Evolutionary conservation across 495 filamentous ascomycete species (phyloP), one percentile per base, ranked within the genome.

Genomic region (Niebla homalea): DNA sequence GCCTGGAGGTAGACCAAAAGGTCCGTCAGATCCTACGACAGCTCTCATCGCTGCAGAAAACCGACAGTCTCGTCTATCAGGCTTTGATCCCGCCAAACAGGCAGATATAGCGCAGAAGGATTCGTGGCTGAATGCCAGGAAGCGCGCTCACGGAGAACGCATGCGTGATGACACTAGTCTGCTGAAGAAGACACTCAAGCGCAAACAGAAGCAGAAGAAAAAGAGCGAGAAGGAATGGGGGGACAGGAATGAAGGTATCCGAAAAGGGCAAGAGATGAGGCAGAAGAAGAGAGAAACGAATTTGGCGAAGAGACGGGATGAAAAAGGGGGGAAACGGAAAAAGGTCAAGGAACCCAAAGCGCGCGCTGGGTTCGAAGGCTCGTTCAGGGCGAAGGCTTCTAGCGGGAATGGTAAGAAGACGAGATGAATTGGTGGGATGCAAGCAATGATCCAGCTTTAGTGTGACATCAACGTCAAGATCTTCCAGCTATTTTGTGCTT

Each of bases 171-270:
- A 94, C 62, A 84, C 84, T 46, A 78, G 74, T n/a, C 63, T 97
- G 32, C 75, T 98, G 12, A 93, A 93, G 76, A 95, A 95, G 73
- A 87, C 89, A 2, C 68, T 96, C 51, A 96, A 96, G 75, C 80
- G 90, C 53, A 89, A 93, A 67, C 87, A 94, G 62, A 81, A 80
- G 54, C 69, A 74, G 25, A 98, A 97, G 78, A 83, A 78, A 67
- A 94, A 89, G 76, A 89, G 82, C 60, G 83, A 84, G 63, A 78
- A 79, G 53, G 88, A 92, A 64, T 97, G 93, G 92, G 80, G 74
- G 36, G 89, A 93, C 50, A 71, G 92, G 37, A 67, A 83, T 16
- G 80, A 87, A 15, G 79, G 80, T 14, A 83, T 97, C 19, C 70
- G 76, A 25, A 83, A 85, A 64, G 73, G 79, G 44, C 81, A 87